phyloP scores from a whole-genome alignment of 2,329 filamentous ascomycete species.

The Tolypocladium tundrense region DNA sequence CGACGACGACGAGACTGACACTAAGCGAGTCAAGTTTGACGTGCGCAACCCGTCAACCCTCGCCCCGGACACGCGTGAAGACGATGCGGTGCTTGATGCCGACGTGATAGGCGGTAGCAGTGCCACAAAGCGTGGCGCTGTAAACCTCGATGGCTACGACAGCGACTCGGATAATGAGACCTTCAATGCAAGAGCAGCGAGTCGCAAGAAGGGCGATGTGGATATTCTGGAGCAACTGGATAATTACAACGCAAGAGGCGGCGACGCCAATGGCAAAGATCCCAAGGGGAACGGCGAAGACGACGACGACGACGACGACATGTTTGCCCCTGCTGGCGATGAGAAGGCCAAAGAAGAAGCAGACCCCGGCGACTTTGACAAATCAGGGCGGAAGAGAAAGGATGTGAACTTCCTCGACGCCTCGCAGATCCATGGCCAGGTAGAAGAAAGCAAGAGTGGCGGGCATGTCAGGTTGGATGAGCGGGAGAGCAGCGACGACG shows the following conservation, averaged over 20 bases:
- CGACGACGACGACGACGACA: constrained; percentile 60
- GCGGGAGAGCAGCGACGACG: constrained; percentile 48
- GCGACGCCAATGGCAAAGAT: constrained; percentile 23
- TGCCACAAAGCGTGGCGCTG: constrained; percentile 79
- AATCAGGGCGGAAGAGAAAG: constrained; percentile 48
- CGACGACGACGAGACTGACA: constrained; percentile 36
- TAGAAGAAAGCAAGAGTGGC: constrained; percentile 60
- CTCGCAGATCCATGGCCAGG: constrained; percentile 67
- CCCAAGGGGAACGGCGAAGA: constrained; percentile 21
- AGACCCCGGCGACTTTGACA: constrained; percentile 19
- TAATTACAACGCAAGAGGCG: constrained; percentile 37
- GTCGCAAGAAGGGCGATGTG: constrained; percentile 39
- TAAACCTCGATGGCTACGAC: constrained; percentile 95
- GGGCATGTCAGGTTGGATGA: constrained; percentile 56
- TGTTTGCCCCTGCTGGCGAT: constrained; percentile 68
- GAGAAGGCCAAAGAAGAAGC: constrained; percentile 34
- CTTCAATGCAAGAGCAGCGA: constrained; percentile 64
- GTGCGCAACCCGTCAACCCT: constrained; percentile 88
- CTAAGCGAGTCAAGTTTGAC: constrained; percentile 85
- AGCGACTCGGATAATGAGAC: constrained; percentile 89
- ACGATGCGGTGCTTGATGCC: constrained; percentile 67
- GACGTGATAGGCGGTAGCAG: constrained; percentile 80
- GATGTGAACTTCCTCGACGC: constrained; percentile 50
- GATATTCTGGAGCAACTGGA: constrained; percentile 42
- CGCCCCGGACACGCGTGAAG: constrained; percentile 67